A percentile compares a stretch with the other conserved stretches of the same genome.
Conservation (phyloP, 192 early-diverging fungal species). For the Ambispora gerdemannii region DNA sequence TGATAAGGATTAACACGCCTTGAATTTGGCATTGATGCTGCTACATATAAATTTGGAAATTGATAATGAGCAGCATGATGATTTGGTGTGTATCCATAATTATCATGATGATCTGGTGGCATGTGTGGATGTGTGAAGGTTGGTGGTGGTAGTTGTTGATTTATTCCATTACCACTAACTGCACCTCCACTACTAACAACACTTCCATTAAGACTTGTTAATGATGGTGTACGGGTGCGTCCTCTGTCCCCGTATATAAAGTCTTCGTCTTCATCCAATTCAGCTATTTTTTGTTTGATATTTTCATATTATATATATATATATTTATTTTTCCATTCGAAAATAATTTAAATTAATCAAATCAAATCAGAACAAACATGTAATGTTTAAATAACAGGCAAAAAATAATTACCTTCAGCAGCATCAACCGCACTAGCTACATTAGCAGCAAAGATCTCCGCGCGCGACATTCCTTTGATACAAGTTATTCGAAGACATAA, state of each 20-base stretch:
- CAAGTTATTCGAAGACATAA: not conserved
- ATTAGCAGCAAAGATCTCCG: conserved; percentile 27
- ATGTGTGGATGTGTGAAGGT: conserved; percentile 12
- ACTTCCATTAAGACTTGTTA: conserved; percentile 9
- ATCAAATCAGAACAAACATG: not conserved
- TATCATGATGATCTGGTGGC: not conserved
- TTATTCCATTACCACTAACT: too few relatives aligned
- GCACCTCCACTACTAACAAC: too few relatives aligned
- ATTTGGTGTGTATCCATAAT: not conserved
- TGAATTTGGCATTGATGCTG: not conserved
- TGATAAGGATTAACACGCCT: not conserved
- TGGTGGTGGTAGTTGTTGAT: not conserved
- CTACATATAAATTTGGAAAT: not conserved
- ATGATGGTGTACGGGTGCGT: conserved; percentile 13
- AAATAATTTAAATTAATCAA: not conserved
- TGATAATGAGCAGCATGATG: too few relatives aligned
- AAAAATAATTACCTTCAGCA: conserved; percentile 14
- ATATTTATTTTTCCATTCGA: not conserved
- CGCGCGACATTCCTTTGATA: conserved; percentile 19
- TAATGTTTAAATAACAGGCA: not conserved
- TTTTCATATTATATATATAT: too few relatives aligned
- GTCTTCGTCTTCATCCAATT: conserved; percentile 17
- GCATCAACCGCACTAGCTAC: conserved; percentile 25
- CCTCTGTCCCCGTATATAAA: conserved; percentile 13
- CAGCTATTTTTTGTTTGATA: too few relatives aligned